Evolutionary conservation across 495 filamentous ascomycete genomes (phyloP), one percentile per base, ranked within the genome.

Genomic region (Polyplosphaeria fusca): DNA sequence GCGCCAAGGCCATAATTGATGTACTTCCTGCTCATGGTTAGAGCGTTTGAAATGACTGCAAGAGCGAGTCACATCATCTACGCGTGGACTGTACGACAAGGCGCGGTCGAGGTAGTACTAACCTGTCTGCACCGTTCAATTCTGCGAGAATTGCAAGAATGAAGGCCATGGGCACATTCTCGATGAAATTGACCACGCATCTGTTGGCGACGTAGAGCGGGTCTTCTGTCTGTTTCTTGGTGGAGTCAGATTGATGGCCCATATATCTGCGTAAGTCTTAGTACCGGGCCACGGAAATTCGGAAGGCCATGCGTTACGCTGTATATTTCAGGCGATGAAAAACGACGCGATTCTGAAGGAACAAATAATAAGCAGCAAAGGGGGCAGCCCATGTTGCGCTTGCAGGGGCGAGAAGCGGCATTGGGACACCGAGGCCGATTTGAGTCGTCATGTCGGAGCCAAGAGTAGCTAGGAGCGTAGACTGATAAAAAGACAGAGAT

Each of bases 311-410:
- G 30, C 7, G 7, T 26, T 60, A 71, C 38, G 64, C 55, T 37
- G 70, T 58, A 47, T 67, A 60, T 18, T 54, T 50, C 7, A 77
- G 40, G 16, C 76, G 71, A 27, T 72, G 63, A 46, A 57, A 60
- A 25, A 74, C 68, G 28, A 78, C 66, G 42, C 76, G 71, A 49
- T 64, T 67, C 54, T 67, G 67, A 16, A 78, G 68, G 49, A 76
- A 64, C 40, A 64, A 24, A 41, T 74, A 70, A 51, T 77, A 77
- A 7, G 71, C 72, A 12, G 72, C 70, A 63, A 77, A 77, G 16
- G 76, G 76, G 2, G 74, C 56, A 38, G 71, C 68, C 62, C 71
- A 78, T 41, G 68, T 68, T 63, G 72, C 74, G n/a, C 69, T 74
- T 16, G 76, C 66, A 13, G 75, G 55, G 2, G 52, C 41, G 7